Evolutionary conservation across 2,329 filamentous ascomycete genomes (phyloP).

Genomic region (Diplodia seriata): DNA sequence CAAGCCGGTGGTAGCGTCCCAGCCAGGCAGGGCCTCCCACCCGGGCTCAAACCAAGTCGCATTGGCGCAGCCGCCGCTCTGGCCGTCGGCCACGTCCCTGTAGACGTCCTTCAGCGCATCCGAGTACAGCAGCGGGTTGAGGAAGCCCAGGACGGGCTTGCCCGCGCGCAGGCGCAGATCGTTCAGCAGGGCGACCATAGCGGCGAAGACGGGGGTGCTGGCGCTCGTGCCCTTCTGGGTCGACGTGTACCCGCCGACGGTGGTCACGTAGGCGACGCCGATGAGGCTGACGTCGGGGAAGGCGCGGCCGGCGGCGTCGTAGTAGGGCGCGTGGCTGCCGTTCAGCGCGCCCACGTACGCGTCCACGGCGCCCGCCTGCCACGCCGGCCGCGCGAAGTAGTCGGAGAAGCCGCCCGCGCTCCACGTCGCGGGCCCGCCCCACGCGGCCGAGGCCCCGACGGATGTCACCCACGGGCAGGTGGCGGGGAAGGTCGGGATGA

Average conservation of each 20-base stretch:
- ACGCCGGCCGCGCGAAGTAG: slow-evolving; percentile 51
- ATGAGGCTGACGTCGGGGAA: slow-evolving; percentile 60
- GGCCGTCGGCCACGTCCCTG: slow-evolving; percentile 50
- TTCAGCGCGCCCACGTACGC: slow-evolving; percentile 53
- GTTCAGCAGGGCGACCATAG: slow-evolving; percentile 50
- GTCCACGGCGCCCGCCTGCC: slow-evolving; percentile 52
- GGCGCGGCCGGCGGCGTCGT: slow-evolving; percentile 55
- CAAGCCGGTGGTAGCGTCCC: slow-evolving; percentile 58
- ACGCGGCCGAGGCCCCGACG: slow-evolving; percentile 49
- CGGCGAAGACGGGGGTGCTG: slow-evolving; percentile 38
- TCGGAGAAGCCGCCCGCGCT: slow-evolving; percentile 47
- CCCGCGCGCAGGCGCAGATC: slow-evolving; percentile 56
- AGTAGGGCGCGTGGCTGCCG: slow-evolving; percentile 48
- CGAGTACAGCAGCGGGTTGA: slow-evolving; percentile 55
- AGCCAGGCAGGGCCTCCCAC: slow-evolving; percentile 54
- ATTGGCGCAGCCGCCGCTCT: slow-evolving; percentile 37
- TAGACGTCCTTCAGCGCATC: slow-evolving; percentile 46
- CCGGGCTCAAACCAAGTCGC: slow-evolving; percentile 32
- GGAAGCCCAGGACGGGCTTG: slow-evolving; percentile 59
- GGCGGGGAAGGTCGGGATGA: slow-evolving; percentile 58
- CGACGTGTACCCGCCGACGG: slow-evolving; percentile 34
- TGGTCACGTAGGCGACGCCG: slow-evolving; percentile 45
- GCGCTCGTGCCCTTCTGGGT: slow-evolving; percentile 37
- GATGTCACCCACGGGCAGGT: slow-evolving; percentile 61
- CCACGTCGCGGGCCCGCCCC: slow-evolving; percentile 37